phyloP scores from a whole-genome alignment of 75 land plant species.

The Isoetes taiwanensis region DNA sequence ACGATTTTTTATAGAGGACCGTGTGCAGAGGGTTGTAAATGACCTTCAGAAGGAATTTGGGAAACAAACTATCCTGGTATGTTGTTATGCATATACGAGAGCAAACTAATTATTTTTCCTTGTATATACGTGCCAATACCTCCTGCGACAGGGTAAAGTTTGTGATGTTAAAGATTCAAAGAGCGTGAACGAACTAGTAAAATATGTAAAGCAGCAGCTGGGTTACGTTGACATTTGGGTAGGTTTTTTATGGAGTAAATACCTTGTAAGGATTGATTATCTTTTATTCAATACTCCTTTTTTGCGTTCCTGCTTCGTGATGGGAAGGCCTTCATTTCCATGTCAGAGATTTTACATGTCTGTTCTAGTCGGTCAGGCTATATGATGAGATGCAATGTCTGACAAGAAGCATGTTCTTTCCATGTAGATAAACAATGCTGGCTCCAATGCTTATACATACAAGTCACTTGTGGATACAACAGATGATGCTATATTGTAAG shows the following conservation, averaged over 20 bases:
- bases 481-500: slow-evolving; percentile 94
- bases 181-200: slow-evolving; percentile 49
- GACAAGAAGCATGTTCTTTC: background rate
- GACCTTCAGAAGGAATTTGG: slow-evolving; percentile 59
- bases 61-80: slow-evolving; percentile 82
- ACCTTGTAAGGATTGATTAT: background rate
- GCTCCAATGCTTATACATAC: slow-evolving; percentile 94
- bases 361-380: no score
- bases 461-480: slow-evolving; percentile 75
- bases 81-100: background rate
- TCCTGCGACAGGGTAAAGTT: slow-evolving; percentile 53
- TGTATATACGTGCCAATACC: background rate
- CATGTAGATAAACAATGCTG: slow-evolving; percentile 93
- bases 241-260: no score
- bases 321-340: no score
- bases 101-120: background rate
- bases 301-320: slow-evolving; percentile 2
- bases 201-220: slow-evolving; percentile 49
- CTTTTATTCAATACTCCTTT: background rate
- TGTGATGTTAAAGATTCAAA: slow-evolving; percentile 86
- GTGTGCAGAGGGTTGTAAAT: slow-evolving; percentile 52
- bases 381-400: no score
- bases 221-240: slow-evolving; percentile 89
- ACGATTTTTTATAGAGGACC: slow-evolving; percentile 43
- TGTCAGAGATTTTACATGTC: no score